These are phyloP conservation scores for Byssoonygena ceratinophila DNA, from an alignment of 2,329 filamentous ascomycete genomes.

Conservation along the genomic window DNA sequence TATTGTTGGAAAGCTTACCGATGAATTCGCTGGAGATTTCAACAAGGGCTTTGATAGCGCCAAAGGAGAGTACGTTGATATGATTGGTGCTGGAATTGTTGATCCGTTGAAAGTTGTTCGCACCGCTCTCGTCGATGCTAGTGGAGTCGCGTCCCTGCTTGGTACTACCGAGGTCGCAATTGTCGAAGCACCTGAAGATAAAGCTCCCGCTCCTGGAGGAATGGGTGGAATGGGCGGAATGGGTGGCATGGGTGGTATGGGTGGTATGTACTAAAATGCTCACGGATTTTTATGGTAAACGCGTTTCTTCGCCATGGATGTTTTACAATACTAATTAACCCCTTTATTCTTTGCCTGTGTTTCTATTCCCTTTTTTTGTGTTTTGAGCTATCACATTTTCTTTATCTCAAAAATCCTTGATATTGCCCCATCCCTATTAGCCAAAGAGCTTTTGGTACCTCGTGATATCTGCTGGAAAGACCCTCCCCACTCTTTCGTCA, in stretches of 20 bases:
- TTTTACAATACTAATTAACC: conserved; percentile 10
- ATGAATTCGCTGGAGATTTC: conserved; percentile 85
- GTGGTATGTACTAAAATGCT: conserved; percentile 51
- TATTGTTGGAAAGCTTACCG: conserved; percentile 93
- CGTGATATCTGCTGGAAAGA: conserved; percentile 3
- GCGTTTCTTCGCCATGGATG: conserved; percentile 13
- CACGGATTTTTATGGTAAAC: conserved; percentile 7
- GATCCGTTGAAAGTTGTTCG: conserved; percentile 99
- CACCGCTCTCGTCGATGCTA: conserved; percentile 87
- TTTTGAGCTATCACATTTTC: not conserved
- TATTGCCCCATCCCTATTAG: not conserved
- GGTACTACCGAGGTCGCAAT: conserved; percentile 98
- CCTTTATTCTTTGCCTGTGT: conserved; percentile 6
- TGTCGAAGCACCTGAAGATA: conserved; percentile 90
- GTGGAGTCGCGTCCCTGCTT: conserved; percentile 89
- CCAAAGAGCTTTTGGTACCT: not conserved
- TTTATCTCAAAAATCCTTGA: not conserved
- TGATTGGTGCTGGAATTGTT: conserved; percentile 93
- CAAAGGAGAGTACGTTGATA: conserved; percentile 97
- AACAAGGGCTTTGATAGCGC: conserved; percentile 96
- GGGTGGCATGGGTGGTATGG: conserved; percentile 55
- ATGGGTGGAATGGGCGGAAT: conserved; percentile 50
- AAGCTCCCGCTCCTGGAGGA: conserved; percentile 45
- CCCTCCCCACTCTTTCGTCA: conserved; percentile 9
- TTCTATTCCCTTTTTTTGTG: not conserved